These are phyloP conservation scores for Camelina neglecta DNA, from an alignment of 345 rosid species.

Conservation along the genomic window DNA sequence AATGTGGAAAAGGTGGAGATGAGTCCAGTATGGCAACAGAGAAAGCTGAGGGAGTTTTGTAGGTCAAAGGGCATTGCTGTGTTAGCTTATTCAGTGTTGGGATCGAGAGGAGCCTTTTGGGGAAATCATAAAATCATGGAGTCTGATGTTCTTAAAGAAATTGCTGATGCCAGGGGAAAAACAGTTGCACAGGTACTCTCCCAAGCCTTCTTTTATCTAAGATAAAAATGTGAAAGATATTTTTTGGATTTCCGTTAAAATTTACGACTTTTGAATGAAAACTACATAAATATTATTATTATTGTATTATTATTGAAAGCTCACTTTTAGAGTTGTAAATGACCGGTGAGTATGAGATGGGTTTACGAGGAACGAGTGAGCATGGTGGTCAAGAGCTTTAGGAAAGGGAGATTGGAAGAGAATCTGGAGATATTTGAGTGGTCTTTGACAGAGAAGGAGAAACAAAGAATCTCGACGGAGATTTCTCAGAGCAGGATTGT, in stretches of 20 bases:
- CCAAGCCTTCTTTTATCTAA: too few relatives aligned
- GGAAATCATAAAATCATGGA: slow-evolving; percentile 73
- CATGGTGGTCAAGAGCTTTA: slow-evolving; percentile 65
- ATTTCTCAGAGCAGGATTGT: slow-evolving; percentile 55
- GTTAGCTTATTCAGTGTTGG: slow-evolving; percentile 69
- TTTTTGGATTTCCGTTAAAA: too few relatives aligned
- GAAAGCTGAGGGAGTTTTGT: slow-evolving; percentile 64
- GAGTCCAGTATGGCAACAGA: slow-evolving; percentile 88
- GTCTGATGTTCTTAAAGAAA: slow-evolving; percentile 60
- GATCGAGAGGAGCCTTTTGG: slow-evolving; percentile 69
- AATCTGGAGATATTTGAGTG: slow-evolving; percentile 65
- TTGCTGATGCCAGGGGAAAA: slow-evolving; percentile 66
- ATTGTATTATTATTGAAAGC: neutral
- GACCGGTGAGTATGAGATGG: slow-evolving; percentile 69
- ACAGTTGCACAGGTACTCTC: slow-evolving; percentile 64
- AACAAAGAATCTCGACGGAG: slow-evolving; percentile 42
- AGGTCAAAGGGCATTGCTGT: slow-evolving; percentile 54
- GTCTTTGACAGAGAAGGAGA: slow-evolving; percentile 58
- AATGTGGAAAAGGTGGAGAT: slow-evolving; percentile 69
- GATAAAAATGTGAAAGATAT: too few relatives aligned
- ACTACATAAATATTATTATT: too few relatives aligned
- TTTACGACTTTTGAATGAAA: too few relatives aligned
- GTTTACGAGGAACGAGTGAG: slow-evolving; percentile 55
- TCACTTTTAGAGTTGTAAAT: neutral
- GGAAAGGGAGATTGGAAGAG: slow-evolving; percentile 57